A percentile compares a stretch with the other conserved stretches of the same genome.
phyloP scores from a whole-genome alignment of 345 rosid species.

The Populus simonii region DNA sequence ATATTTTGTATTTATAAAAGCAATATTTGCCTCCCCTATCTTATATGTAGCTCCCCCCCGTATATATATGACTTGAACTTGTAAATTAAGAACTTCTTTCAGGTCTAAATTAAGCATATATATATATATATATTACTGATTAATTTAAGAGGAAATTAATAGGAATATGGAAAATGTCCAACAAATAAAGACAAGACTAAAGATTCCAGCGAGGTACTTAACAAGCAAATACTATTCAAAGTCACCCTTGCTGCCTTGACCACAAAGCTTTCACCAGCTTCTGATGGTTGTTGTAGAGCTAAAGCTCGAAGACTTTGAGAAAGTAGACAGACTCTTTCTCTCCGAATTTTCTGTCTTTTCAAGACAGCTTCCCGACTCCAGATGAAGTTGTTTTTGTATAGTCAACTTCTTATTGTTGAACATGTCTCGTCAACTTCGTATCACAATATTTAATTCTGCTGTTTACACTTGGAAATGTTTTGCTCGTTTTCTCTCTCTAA shows the following conservation, averaged over 20 bases:
- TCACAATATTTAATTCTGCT: no score
- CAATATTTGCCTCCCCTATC: no score
- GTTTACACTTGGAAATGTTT: no score
- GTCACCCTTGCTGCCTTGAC: constrained; percentile 10
- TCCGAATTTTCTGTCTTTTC: not conserved
- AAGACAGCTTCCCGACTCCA: not conserved
- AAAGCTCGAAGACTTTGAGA: not conserved
- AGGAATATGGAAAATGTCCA: not conserved
- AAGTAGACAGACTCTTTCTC: not conserved
- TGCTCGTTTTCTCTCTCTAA: no score
- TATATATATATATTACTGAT: no score
- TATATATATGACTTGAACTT: not conserved
- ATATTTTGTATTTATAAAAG: no score
- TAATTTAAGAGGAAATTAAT: no score
- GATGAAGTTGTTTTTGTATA: not conserved
- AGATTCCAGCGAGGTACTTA: not conserved
- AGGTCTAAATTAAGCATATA: not conserved
- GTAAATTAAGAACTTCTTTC: not conserved
- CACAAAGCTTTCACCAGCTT: constrained; percentile 14
- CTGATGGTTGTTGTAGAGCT: not conserved
- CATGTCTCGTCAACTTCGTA: no score
- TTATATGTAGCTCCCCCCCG: no score
- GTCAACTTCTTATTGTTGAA: no score
- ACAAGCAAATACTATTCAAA: not conserved
- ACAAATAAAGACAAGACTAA: not conserved